phyloP scores from a whole-genome alignment of 2,329 filamentous ascomycete genomes.

The Monosporascus sp. region DNA sequence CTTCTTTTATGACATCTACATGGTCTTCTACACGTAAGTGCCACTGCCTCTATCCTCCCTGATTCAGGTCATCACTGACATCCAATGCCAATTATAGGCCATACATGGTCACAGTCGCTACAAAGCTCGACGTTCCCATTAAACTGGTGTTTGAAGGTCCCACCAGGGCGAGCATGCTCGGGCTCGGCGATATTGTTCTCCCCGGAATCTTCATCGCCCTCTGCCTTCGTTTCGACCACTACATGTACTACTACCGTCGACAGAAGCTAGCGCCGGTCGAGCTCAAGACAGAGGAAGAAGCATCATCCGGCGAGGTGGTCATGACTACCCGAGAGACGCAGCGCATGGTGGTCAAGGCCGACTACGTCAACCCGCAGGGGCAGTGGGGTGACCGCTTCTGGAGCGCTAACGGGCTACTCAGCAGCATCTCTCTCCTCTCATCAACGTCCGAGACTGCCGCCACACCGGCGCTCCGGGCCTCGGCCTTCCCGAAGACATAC shows the following conservation, averaged over 20 bases:
- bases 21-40: conserved; percentile 76
- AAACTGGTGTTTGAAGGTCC: conserved; percentile 74
- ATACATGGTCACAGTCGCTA: conserved; percentile 83
- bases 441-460: conserved; percentile 7
- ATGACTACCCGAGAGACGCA: conserved; percentile 31
- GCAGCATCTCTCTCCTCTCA: neutral
- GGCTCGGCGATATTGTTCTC: conserved; percentile 88
- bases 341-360: conserved; percentile 43
- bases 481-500: conserved; percentile 73
- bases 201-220: conserved; percentile 87
- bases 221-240: conserved; percentile 86
- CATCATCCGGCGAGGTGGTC: conserved; percentile 26
- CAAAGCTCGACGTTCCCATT: conserved; percentile 83
- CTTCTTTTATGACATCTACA: conserved; percentile 93
- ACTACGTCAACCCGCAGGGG: conserved; percentile 57
- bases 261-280: conserved; percentile 42
- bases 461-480: conserved; percentile 31
- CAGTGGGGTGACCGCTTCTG: conserved; percentile 83
- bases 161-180: conserved; percentile 72
- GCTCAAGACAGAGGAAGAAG: conserved; percentile 23
- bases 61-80: neutral
- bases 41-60: no score
- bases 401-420: conserved; percentile 37
- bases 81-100: conserved; percentile 41
- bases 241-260: conserved; percentile 71